phyloP scores from a whole-genome alignment of 345 rosid species.

The Adansonia digitata region DNA sequence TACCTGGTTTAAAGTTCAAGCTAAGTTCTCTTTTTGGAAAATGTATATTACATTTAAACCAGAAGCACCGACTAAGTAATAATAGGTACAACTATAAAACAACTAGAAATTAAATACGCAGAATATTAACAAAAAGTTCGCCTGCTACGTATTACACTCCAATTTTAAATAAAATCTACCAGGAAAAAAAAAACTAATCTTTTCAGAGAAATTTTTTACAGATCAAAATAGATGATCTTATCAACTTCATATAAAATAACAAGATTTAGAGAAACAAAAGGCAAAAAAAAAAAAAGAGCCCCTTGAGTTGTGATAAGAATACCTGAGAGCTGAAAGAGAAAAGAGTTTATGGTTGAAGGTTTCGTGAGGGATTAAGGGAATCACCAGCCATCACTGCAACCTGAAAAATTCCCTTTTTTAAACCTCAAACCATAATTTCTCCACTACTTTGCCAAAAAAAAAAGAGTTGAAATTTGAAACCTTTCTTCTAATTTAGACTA shows the following conservation, averaged over 20 bases:
- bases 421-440: constrained; percentile 3
- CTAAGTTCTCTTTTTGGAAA: neutral
- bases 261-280: neutral
- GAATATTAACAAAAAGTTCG: neutral
- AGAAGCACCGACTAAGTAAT: neutral
- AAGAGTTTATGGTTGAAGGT: neutral
- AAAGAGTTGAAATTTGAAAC: neutral
- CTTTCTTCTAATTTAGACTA: neutral
- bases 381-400: constrained; percentile 2
- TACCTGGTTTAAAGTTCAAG: neutral
- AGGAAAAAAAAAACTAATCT: neutral
- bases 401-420: neutral
- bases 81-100: neutral
- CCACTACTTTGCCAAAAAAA: neutral
- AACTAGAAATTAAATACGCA: neutral
- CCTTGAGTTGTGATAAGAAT: neutral
- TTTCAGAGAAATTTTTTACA: neutral
- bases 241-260: neutral
- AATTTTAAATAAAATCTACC: neutral
- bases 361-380: constrained; percentile 11
- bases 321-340: constrained; percentile 15
- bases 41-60: neutral
- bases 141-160: neutral
- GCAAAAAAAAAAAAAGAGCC: neutral
- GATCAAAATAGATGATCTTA: neutral